Conservation (phyloP, 805 yeast genomes). For the Suhomyces sp. region DNA sequence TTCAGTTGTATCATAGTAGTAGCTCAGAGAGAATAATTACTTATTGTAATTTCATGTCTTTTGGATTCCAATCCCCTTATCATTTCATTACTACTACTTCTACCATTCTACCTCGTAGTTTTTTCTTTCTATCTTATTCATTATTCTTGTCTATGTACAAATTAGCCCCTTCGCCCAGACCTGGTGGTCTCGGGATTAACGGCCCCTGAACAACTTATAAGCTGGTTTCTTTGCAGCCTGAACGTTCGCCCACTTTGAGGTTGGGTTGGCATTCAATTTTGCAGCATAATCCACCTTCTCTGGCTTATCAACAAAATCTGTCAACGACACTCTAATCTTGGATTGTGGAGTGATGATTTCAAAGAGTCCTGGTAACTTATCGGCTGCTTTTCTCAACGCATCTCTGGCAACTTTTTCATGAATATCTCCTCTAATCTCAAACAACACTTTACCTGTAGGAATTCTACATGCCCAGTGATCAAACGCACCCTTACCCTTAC, state of each 20-base stretch:
- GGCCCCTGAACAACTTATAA: constrained; percentile 61
- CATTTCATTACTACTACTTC: too few relatives aligned
- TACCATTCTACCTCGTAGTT: too few relatives aligned
- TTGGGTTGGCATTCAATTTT: constrained; percentile 57
- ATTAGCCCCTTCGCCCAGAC: too few relatives aligned
- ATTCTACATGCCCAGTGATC: constrained; percentile 97
- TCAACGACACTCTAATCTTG: constrained; percentile 70
- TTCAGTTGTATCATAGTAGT: too few relatives aligned
- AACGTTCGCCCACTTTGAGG: constrained; percentile 59
- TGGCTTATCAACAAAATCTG: constrained; percentile 49
- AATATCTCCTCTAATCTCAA: constrained; percentile 77
- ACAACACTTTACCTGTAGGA: constrained; percentile 90
- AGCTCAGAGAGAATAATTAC: too few relatives aligned
- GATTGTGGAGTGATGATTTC: constrained; percentile 73
- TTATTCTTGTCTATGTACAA: not conserved
- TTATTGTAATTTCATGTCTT: too few relatives aligned
- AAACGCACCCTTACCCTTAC: constrained; percentile 97
- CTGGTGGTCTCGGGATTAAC: too few relatives aligned
- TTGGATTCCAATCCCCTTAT: too few relatives aligned
- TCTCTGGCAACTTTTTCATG: constrained; percentile 91
- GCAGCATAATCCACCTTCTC: constrained; percentile 53
- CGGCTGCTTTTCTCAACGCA: constrained; percentile 85
- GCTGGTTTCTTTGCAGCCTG: constrained; percentile 49
- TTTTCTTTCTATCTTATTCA: not conserved
- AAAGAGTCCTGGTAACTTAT: constrained; percentile 87